Base-by-base conservation (phyloP, 2,329 filamentous ascomycete genomes). In the Exophiala bonariae region DNA sequence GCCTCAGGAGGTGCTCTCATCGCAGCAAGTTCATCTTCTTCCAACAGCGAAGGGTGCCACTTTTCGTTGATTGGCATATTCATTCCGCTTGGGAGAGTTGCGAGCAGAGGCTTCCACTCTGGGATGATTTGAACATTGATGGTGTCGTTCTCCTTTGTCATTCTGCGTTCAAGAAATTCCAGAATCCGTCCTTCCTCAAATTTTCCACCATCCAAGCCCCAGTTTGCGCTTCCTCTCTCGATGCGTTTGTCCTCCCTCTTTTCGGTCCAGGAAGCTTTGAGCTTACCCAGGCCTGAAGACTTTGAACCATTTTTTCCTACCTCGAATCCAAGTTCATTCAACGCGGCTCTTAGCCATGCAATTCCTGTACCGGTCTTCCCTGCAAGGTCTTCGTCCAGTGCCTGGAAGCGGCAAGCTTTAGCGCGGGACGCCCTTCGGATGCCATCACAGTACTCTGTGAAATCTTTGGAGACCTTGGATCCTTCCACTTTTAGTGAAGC, bases 101-200 rank as follows among this genome's bases (percentile, higher is more conserved):
- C 79, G 3, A 95, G 69, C 8, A 96, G 71, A 0, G 86, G 80
- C 11, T 83, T 84, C 3, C 80, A 78, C 0, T 86, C 77, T 0
- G 91, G 89, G 23, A 97, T 79, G 2, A 75, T 46, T 64, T 96
- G 89, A 0, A 89, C 85, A 50, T 91, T 89, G 60, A 96, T 85
- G 83, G 88, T 95, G 66, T 96, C 89, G 63, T 99, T 99, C 68
- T 90, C 82, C 70, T 90, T 93, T 52, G 81, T 82, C 92, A 93
- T 96, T 65, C 96, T 96, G 30, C 76, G 78, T 59, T 95, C 81
- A 26, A 99, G 72, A 82, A 93, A 89, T 59, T 93, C 87, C 41
- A 96, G 76, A 2, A 97, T 86, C 45, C 90, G 78, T 2, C 78
- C 82, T 69, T 99, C 93, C 65, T 97, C 93, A 14, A 89, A 70